Evolutionary conservation across 2,329 filamentous ascomycete species (phyloP).

Genomic region (Falciphora oryzae): DNA sequence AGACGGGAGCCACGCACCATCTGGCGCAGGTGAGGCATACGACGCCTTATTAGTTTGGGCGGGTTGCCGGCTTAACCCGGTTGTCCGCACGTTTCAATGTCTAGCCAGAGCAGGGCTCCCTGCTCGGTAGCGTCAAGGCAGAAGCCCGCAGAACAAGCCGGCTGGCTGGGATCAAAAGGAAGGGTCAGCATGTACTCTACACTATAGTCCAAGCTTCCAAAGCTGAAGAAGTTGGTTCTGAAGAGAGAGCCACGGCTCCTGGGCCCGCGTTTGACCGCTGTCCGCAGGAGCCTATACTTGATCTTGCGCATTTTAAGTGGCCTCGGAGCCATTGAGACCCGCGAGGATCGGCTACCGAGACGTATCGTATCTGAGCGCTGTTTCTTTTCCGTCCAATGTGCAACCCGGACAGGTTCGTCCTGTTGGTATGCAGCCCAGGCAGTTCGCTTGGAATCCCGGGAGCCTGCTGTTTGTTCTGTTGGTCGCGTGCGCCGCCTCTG

Average conservation of each 20-base stretch:
- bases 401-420: not conserved
- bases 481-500: not conserved
- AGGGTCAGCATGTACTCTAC: conserved; percentile 47
- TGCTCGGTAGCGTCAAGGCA: too few relatives aligned
- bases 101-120: too few relatives aligned
- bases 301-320: conserved; percentile 58
- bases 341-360: conserved; percentile 41
- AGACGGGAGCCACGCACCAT: not conserved
- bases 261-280: conserved; percentile 13
- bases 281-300: conserved; percentile 23
- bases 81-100: too few relatives aligned
- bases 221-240: conserved; percentile 55
- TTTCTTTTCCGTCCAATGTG: not conserved
- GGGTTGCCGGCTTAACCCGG: not conserved
- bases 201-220: conserved; percentile 59
- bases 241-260: conserved; percentile 46
- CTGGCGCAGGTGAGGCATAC: not conserved
- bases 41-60: not conserved
- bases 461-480: not conserved
- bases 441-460: too few relatives aligned
- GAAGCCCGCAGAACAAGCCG: too few relatives aligned
- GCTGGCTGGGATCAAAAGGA: not conserved
- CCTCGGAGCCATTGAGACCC: conserved; percentile 45
- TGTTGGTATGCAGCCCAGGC: not conserved
- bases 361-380: conserved; percentile 62